These are phyloP conservation scores for Aspergillus fijiensis DNA, from an alignment of 2,329 filamentous ascomycete species.

Conservation along the genomic window DNA sequence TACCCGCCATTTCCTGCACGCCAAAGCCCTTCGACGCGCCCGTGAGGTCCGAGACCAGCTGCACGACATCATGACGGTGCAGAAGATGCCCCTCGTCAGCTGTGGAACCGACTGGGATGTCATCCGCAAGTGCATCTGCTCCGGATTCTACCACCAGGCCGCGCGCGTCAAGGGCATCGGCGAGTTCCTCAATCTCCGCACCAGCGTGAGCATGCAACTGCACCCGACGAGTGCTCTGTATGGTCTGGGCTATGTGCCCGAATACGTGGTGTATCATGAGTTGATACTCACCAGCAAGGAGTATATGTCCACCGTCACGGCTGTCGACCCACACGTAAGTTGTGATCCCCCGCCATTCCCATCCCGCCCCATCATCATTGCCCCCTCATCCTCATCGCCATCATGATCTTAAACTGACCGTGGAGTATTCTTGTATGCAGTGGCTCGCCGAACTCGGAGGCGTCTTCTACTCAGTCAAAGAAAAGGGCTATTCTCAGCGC, in stretches of 20 bases:
- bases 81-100: constrained; percentile 82
- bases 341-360: background rate
- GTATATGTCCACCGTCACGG: constrained; percentile 96
- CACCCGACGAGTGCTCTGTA: constrained; percentile 94
- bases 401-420: background rate
- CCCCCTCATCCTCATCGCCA: background rate
- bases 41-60: constrained; percentile 95
- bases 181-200: constrained; percentile 95
- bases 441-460: constrained; percentile 96
- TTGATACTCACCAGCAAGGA: constrained; percentile 95
- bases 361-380: background rate
- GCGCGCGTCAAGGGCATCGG: constrained; percentile 94
- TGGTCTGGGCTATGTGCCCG: constrained; percentile 86
- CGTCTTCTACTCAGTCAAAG: constrained; percentile 95
- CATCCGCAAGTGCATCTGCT: constrained; percentile 94
- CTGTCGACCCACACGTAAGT: constrained; percentile 79
- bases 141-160: constrained; percentile 96
- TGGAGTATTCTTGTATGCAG: constrained; percentile 20
- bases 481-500: constrained; percentile 88
- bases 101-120: constrained; percentile 98
- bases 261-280: constrained; percentile 98
- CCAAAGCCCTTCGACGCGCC: constrained; percentile 87
- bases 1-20: constrained; percentile 85
- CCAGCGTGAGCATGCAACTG: constrained; percentile 87
- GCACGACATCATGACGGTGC: constrained; percentile 87